phyloP scores from a whole-genome alignment of 805 yeast genomes.

The Huiozyma sinensis region DNA sequence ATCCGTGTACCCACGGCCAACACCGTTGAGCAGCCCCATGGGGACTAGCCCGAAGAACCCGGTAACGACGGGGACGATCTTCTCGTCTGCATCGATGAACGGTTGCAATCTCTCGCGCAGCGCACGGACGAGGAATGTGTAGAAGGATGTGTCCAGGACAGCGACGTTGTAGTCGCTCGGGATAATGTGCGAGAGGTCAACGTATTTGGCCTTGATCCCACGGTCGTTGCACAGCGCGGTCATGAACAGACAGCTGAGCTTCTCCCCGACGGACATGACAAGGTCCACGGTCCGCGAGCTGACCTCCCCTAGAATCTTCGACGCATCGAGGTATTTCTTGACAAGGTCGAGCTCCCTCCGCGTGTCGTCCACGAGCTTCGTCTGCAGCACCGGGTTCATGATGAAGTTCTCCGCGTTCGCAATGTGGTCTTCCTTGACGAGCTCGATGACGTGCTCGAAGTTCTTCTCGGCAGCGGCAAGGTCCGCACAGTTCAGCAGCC shows the following conservation, averaged over 20 bases:
- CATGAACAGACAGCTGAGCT: slow-evolving; percentile 82
- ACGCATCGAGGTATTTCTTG: slow-evolving; percentile 66
- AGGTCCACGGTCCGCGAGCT: slow-evolving; percentile 79
- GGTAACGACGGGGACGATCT: slow-evolving; percentile 76
- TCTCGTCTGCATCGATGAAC: slow-evolving; percentile 28
- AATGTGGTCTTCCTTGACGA: slow-evolving; percentile 69
- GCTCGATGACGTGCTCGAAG: slow-evolving; percentile 47
- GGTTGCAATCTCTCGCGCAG: slow-evolving; percentile 41
- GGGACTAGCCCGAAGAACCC: slow-evolving; percentile 96
- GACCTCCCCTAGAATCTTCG: slow-evolving; percentile 85
- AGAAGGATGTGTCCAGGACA: slow-evolving; percentile 60
- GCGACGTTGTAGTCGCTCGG: slow-evolving; percentile 44
- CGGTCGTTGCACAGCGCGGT: slow-evolving; percentile 72
- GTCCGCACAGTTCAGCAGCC: slow-evolving; percentile 79
- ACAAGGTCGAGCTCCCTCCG: slow-evolving; percentile 57
- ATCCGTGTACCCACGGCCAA: slow-evolving; percentile 97
- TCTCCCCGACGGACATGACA: slow-evolving; percentile 90
- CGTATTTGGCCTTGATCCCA: slow-evolving; percentile 66
- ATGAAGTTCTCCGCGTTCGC: slow-evolving; percentile 55
- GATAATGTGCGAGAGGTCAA: slow-evolving; percentile 68
- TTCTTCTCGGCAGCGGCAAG: slow-evolving; percentile 50
- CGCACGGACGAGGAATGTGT: slow-evolving; percentile 41
- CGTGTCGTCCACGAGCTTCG: slow-evolving; percentile 48
- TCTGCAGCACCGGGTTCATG: slow-evolving; percentile 34
- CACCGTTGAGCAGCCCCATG: slow-evolving; percentile 84